Evolutionary conservation across 306 rosid genomes (phyloP), one percentile per base, ranked within the genome.

Genomic region (Boehmeria nivea): DNA sequence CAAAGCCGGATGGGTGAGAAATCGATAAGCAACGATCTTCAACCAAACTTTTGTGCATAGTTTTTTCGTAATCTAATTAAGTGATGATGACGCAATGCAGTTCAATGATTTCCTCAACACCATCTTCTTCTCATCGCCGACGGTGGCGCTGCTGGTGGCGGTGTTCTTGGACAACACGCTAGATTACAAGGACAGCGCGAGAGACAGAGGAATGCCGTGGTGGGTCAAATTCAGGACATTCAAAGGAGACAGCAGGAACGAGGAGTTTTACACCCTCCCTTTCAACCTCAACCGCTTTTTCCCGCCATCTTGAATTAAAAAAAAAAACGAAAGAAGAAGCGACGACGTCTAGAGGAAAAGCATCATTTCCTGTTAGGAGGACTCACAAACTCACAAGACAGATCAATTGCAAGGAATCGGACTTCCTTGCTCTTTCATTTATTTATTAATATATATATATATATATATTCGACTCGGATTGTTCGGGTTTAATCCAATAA

Each of bases 191-290:
- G 76, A 83, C 20, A 85, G 95, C 31, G 93, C 83, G 8, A 83
- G 82, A 65, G 99, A 93, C 60, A 77, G 99, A 55, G 99, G 99
- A 67, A 88, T 93, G 99, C 95, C 99, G 52, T 93, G 99, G 99
- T 93, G 99, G 99, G 87, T 72, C 57, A 93, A 81, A 59, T 93
- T 93, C 68, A 56, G 96, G 62, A 63, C 94, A 27, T 93, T 93
- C 44, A 81, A 85, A 70, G 99, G 95, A 46, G 99, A 93, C 55
- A 66, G 80, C 68, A 43, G 96, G 38, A 93, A 88, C 54, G 99
- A 93, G 55, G 99, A 93, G 80, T 93, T 93, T 71, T 93, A 93
- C 73, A 88, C 96, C 33, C 95, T 93, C 4, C 99, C 99, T 43
- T 93, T 93, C 81, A 93, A 93, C 84, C 99, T 93, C 44, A 81